Evolutionary conservation across 371 early-diverging fungal genomes (phyloP).

Genomic region (Nosema granulosis): DNA sequence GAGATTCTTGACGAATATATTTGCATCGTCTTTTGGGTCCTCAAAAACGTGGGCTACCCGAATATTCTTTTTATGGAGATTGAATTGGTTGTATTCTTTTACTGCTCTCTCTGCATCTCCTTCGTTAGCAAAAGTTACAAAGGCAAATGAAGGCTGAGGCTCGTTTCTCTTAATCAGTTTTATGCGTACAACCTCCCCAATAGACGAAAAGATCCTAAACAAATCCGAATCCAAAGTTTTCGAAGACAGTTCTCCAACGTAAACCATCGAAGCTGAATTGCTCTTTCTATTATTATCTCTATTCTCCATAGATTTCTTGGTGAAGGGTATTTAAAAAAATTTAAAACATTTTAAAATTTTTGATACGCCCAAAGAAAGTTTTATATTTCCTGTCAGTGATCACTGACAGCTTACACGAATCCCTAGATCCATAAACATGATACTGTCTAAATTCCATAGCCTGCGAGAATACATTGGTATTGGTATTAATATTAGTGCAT

Average conservation of each 20-base stretch:
- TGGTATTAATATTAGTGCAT: too few species aligned
- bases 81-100: constrained; percentile 57
- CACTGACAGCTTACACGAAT: neutral
- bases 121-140: constrained; percentile 60
- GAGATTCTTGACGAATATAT: constrained; percentile 99
- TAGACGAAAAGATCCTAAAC: constrained; percentile 55
- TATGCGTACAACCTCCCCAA: constrained; percentile 48
- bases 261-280: constrained; percentile 36
- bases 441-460: too few species aligned
- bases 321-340: too few species aligned
- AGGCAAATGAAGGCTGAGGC: constrained; percentile 57
- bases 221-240: constrained; percentile 61
- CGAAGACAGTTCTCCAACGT: constrained; percentile 62
- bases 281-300: constrained; percentile 24
- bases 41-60: constrained; percentile 48
- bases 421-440: too few species aligned
- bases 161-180: constrained; percentile 48
- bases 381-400: neutral
- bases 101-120: constrained; percentile 58
- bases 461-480: too few species aligned
- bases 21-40: constrained; percentile 70
- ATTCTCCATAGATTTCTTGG: constrained; percentile 20
- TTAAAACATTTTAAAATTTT: too few species aligned
- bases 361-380: too few species aligned
- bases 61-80: constrained; percentile 60